Base-by-base conservation (phyloP, 2,329 filamentous ascomycete species). In the Trichophyton rubrum region DNA sequence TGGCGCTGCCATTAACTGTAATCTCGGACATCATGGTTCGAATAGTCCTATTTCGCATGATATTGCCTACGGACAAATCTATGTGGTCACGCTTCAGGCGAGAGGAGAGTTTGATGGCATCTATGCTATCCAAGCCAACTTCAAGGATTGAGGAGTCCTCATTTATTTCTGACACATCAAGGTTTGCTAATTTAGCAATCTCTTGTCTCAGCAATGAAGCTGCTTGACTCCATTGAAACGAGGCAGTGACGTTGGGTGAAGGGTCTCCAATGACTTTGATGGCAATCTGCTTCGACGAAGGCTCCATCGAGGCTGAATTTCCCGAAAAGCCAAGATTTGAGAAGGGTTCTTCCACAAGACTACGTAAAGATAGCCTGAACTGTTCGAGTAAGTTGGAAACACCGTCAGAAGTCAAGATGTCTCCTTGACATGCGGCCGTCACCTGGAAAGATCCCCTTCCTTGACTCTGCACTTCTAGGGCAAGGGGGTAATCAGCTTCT, bases 111-210 rank as follows among this genome's bases (percentile, higher is more conserved):
- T 90, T 95, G 71, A 96, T 92, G 1, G 87, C 82, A 71, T 96
- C 91, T 61, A 96, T 95, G 68, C 91, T 96, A 75, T 96, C 92
- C 5, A 96, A 79, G 0, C 91, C 91, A 35, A 96, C 79, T 66
- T 92, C 85, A 43, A 95, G 85, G 9, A 96, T 82, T 0, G 86
- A 86, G 0, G 83, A 83, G 5, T 77, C 72, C 58, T 82, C 80
- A 1, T 74, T 70, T 41, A 96, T 75, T 0, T 79, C 73, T 1
- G 77, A 70, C 2, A 73, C 69, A 0, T 80, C 69, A 0, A 85
- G 68, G 0, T 79, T 80, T 0, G 85, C 82, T 3, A 96, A 74
- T 0, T 69, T 67, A 1, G 86, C 82, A 49, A 96, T 79, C 66
- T 87, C 84, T 2, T 77, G 71, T 27, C 82, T 81, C 5, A 95